Base-by-base conservation (phyloP, 805 yeast species). In the Saccharomycopsis schoenii region DNA sequence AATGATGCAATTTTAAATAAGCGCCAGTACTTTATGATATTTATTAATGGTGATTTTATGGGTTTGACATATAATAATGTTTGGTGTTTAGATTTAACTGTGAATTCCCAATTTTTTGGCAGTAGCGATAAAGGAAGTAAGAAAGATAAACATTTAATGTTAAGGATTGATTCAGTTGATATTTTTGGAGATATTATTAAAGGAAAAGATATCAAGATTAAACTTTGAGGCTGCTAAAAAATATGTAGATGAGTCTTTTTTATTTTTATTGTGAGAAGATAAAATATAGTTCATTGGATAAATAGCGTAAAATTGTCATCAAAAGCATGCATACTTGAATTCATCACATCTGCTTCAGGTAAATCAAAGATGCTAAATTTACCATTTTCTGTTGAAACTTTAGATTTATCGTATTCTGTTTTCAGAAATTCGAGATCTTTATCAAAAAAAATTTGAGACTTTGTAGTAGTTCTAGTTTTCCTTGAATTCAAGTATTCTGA, bases 21-120 rank as follows among this genome's bases (percentile, higher is more conserved):
- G 2, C 63, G 67, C 2, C 56, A 69, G 3, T 69, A 71, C 59
- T 74, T 74, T 70, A 21, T 72, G 12, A 62, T 75, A 1, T 74
- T 65, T 60, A 63, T 70, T 6, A 68, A 74, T 63, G 70, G 65
- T 9, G 59, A 52, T 24, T 73, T 75, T 59, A 65, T 59, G 1
- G 74, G 76, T 12, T 62, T 67, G 4, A 61, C 71, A 4, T 51
- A 56, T 19, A 52, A 60, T 39, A 41, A 64, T 8, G 61, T 56
- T 24, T 67, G 65, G 61, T 25, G 66, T 14, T 29, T 66, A 25
- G 57, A 55, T 17, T 25, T 34, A 17, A 15, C 39, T 8, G 21
- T 51, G 10, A 41, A 57, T 12, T 24, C 50, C 3, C 37, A 58
- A 12, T 19, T 36, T 12, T 24, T 40, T 17, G 43, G 57, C 39